Conservation (phyloP, 202 grass and related monocot genomes). For the Panicum virgatum region DNA sequence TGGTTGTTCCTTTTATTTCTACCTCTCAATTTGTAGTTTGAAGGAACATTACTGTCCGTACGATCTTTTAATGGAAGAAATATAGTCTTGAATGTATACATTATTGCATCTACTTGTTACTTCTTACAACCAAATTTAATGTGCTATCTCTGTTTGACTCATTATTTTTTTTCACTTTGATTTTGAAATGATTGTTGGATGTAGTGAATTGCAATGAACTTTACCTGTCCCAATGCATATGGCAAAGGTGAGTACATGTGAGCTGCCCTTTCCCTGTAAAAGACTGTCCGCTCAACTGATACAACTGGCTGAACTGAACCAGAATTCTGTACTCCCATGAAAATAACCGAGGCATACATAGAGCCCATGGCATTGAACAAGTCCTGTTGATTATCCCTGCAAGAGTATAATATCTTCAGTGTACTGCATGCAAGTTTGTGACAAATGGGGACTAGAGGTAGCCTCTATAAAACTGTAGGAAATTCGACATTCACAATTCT, state of each 20-base stretch:
- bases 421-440: constrained; percentile 12
- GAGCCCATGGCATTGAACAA: constrained; percentile 89
- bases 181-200: not conserved
- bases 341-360: constrained; percentile 77
- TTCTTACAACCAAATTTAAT: not conserved
- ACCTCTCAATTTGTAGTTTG: not conserved
- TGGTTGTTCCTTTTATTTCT: constrained; percentile 4
- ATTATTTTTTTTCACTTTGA: not conserved
- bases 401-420: constrained; percentile 19
- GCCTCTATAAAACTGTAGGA: not conserved
- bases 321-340: constrained; percentile 68
- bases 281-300: constrained; percentile 69
- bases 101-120: constrained; percentile 26
- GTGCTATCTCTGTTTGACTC: constrained; percentile 16
- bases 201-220: constrained; percentile 19
- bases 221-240: constrained; percentile 85
- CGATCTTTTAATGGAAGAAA: not conserved
- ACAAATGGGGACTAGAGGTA: not conserved
- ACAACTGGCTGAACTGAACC: constrained; percentile 72
- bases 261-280: constrained; percentile 79
- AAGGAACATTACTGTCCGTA: not conserved
- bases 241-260: constrained; percentile 84
- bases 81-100: not conserved
- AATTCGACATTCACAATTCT: not conserved
- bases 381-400: constrained; percentile 70